Conservation (phyloP, 805 yeast genomes). For the Suhomyces sp. region DNA sequence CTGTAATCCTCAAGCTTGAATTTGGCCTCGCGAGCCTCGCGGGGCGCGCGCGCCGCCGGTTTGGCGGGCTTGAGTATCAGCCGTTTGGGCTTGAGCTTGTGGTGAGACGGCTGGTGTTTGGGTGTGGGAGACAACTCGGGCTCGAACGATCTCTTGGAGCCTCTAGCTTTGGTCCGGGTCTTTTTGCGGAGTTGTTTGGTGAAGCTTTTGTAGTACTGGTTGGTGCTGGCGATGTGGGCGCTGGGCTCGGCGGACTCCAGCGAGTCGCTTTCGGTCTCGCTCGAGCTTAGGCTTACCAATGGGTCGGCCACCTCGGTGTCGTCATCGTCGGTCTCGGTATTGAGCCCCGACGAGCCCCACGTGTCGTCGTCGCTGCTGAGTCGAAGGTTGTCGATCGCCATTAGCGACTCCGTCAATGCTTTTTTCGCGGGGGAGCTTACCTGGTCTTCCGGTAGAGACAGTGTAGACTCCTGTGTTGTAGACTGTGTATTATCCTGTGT, state of each 20-base stretch:
- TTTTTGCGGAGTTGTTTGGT: slow-evolving; percentile 12
- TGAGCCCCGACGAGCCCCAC: slow-evolving; percentile 25
- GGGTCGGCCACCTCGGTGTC: slow-evolving; percentile 9
- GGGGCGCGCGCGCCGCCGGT: background rate
- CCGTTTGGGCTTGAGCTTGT: slow-evolving; percentile 37
- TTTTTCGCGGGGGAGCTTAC: slow-evolving; percentile 4
- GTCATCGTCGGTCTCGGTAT: slow-evolving; percentile 18
- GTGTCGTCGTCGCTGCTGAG: slow-evolving; percentile 16
- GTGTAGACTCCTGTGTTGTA: too few relatives aligned
- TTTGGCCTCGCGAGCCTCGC: background rate
- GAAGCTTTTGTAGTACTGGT: slow-evolving; percentile 19
- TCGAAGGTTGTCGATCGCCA: slow-evolving; percentile 11
- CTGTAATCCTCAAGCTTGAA: slow-evolving; percentile 2
- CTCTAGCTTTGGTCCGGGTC: slow-evolving; percentile 1
- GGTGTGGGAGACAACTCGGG: slow-evolving; percentile 32
- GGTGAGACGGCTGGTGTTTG: slow-evolving; percentile 43
- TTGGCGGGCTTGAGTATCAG: slow-evolving; percentile 33
- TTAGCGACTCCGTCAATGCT: slow-evolving; percentile 8
- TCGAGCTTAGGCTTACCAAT: slow-evolving; percentile 1
- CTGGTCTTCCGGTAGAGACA: too few relatives aligned
- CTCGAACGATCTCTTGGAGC: background rate
- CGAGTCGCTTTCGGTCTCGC: slow-evolving; percentile 6
- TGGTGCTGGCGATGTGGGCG: slow-evolving; percentile 12
- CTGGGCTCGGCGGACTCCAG: background rate
- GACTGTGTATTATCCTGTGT: too few relatives aligned